phyloP scores from a whole-genome alignment of 768 basidiomycete genomes.

The Arthromyces matolae region DNA sequence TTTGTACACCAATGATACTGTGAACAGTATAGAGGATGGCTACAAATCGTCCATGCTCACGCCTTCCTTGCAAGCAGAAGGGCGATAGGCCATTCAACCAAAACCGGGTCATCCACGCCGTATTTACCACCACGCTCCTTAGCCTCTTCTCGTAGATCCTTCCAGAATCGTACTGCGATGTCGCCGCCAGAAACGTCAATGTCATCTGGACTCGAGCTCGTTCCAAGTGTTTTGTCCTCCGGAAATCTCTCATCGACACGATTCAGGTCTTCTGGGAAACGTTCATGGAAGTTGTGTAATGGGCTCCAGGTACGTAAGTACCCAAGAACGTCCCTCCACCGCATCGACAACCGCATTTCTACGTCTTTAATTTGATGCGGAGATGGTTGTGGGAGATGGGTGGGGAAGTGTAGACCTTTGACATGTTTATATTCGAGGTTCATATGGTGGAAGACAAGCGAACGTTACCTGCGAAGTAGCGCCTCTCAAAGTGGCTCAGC shows the following conservation, averaged over 20 bases:
- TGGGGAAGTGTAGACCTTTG: constrained; percentile 13
- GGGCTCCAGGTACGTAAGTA: constrained; percentile 77
- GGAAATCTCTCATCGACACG: constrained; percentile 33
- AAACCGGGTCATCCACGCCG: constrained; percentile 36
- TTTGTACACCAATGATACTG: too few relatives aligned
- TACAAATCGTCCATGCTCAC: background rate
- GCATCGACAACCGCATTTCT: constrained; percentile 55
- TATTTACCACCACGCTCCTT: constrained; percentile 27
- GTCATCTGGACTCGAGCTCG: constrained; percentile 7
- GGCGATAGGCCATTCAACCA: constrained; percentile 51
- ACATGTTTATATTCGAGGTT: background rate
- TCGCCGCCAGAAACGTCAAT: constrained; percentile 46
- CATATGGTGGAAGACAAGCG: background rate
- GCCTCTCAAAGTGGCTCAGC: constrained; percentile 43
- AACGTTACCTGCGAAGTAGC: constrained; percentile 54
- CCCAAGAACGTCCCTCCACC: constrained; percentile 61
- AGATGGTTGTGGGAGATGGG: constrained; percentile 12
- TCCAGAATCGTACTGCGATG: constrained; percentile 63
- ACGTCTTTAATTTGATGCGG: constrained; percentile 35
- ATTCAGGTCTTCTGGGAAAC: constrained; percentile 51
- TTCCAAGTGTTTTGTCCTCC: constrained; percentile 22
- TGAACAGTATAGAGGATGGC: too few relatives aligned
- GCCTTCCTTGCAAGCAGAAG: constrained; percentile 34
- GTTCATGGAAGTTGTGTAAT: constrained; percentile 62
- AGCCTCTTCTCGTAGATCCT: constrained; percentile 41